Conservation (phyloP, 2,329 filamentous ascomycete genomes). For the Trichophyton verrucosum region DNA sequence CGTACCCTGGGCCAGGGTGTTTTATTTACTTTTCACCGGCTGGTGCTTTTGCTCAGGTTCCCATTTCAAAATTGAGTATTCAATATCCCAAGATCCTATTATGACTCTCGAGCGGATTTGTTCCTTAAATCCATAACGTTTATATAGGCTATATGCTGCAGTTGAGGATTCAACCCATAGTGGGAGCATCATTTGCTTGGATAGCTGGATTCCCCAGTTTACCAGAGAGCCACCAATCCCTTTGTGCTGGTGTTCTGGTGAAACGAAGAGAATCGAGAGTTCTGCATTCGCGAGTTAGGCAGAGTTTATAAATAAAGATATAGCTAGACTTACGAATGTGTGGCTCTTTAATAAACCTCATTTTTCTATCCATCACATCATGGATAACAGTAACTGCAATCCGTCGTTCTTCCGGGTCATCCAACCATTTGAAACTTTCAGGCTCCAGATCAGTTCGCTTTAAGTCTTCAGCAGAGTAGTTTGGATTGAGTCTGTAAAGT, state of each 20-base stretch:
- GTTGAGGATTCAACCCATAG: conserved; percentile 11
- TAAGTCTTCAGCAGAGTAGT: not conserved
- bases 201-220: conserved; percentile 13
- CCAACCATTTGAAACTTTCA: conserved; percentile 11
- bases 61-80: conserved; percentile 12
- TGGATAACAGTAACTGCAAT: conserved; percentile 7
- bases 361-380: conserved; percentile 9
- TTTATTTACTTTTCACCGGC: not conserved
- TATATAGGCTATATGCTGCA: conserved; percentile 7
- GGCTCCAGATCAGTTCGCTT: conserved; percentile 1
- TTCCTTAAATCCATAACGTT: conserved; percentile 9
- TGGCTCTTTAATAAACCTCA: conserved; percentile 9
- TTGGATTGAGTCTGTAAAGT: conserved; percentile 9
- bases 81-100: conserved; percentile 11
- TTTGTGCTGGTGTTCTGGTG: conserved; percentile 11
- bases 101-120: conserved; percentile 4
- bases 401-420: conserved; percentile 9
- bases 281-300: conserved; percentile 1
- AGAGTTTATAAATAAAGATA: not conserved
- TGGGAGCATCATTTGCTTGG: conserved; percentile 13
- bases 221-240: conserved; percentile 14
- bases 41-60: conserved; percentile 2
- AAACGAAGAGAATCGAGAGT: conserved; percentile 14
- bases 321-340: conserved; percentile 11
- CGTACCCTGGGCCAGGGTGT: too few relatives aligned